Base-by-base conservation (phyloP, 139 green algal species). In the Chlorella sorokiniana region DNA sequence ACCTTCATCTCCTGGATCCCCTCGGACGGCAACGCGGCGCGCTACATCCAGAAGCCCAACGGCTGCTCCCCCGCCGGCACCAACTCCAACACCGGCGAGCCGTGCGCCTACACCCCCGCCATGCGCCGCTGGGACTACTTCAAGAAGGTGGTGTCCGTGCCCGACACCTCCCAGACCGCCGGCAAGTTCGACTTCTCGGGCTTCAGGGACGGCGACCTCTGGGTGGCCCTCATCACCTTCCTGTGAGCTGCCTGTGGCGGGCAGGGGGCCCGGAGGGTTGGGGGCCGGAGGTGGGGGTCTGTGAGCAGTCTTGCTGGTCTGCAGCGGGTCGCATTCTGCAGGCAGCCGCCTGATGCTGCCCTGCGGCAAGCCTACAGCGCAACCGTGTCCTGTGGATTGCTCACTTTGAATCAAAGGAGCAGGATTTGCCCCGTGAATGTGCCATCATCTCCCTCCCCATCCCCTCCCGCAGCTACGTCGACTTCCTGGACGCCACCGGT, bases 1-100 rank as follows among this genome's bases (percentile, higher is more conserved):
- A 97, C 94, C 33, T 89, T 96, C 84, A 93, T 97, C 41, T 88
- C 82, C 35, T 97, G 94, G 92, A 92, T 94, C 71, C 89, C 89
- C 41, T 51, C 61, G 33, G 22, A 52, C 11, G 83, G 77, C 69
- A 86, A 90, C 64, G 14, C 77, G 0, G 86, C 78, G 0, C 85
- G 88, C 18, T 92, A 92, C 83, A 86, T 94, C 18, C 31, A 68
- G 51, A 68, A 51, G 8, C 59, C 73, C 35, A 44, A 79, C 37
- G 73, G 73, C 37, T 79, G 73, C 73, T 27, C 42, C 31, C 52
- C 73, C 9, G 29, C 38, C 42, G 82, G 77, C 41, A 68, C 37
- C 42, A 25, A 6, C 7, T 61, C 76, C 54, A 71, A 79, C 38
- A 81, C 87, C 25, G 84, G 86, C 4, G 88, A 83, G 11, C 41